Evolutionary conservation across 2,329 filamentous ascomycete genomes (phyloP), one percentile per base, ranked within the genome.

Genomic region (Orbilia brochopaga): DNA sequence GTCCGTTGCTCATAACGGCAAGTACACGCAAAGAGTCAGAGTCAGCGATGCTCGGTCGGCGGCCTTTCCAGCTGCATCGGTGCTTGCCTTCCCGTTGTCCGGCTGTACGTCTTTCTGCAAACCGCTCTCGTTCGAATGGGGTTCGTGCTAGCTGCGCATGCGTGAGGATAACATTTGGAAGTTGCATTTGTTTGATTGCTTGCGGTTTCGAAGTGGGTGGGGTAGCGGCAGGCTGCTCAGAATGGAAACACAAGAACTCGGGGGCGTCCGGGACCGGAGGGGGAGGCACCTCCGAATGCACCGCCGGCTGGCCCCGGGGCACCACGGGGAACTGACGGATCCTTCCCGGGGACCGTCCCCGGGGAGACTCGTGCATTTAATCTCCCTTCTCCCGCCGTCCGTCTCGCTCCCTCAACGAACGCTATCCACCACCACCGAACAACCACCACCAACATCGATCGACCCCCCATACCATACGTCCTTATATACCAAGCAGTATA

Each of bases 171-270:
- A 42, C 37, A 42, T 42, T 42, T 42, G 37, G 37, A 42, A 42
- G 37, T 42, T 42, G n/a, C 37, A 42, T 42, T 42, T 42, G 37
- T 42, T 42, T 42, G 37, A 42, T 42, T 42, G 37, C 37, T 42
- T 42, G 37, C 37, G 37, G 11, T 42, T 42, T 17, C 13, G n/a
- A 42, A 42, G 37, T 15, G 37, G 37, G 37, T 42, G 37, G 37
- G 37, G 37, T 42, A 42, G n/a, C n/a, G 37, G 27, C 27, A 32
- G 27, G 27, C 37, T 15, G 37, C 37, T 17, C 3, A 13, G 37
- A 42, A 42, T 42, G 37, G 37, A 42, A 42, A 42, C 37, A 15
- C n/a, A n/a, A n/a, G 37, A 17, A 13, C 13, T 42, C 37, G 37
- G 37, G 37, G 37, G 3, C 4, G 11, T 42, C 37, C 37, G 37